Conservation (phyloP, 2,329 filamentous ascomycete species). For the Pyrenochaeta sp. region DNA sequence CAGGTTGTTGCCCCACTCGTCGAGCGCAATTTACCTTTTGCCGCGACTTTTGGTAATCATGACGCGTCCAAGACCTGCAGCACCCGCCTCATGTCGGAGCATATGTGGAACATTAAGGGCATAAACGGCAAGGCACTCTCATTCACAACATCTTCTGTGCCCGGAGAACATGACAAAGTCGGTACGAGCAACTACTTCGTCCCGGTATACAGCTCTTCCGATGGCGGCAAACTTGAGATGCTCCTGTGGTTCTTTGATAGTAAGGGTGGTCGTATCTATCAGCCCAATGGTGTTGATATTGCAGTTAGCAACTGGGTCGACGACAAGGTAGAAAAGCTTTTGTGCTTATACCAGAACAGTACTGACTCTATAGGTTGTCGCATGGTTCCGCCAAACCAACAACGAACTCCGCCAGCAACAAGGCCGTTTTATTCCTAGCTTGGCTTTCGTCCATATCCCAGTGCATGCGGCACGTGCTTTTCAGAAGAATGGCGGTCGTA, state of each 20-base stretch:
- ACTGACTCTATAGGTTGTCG: conserved; percentile 31
- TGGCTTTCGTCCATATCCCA: conserved; percentile 66
- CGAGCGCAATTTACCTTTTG: conserved; percentile 65
- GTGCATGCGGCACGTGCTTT: conserved; percentile 34
- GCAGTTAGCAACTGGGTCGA: conserved; percentile 28
- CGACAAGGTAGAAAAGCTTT: conserved; percentile 22
- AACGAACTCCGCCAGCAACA: conserved; percentile 34
- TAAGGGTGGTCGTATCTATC: conserved; percentile 35
- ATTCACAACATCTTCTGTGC: conserved; percentile 56
- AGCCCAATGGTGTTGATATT: conserved; percentile 24
- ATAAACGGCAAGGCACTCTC: conserved; percentile 54
- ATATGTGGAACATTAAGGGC: conserved; percentile 55
- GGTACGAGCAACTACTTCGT: conserved; percentile 63
- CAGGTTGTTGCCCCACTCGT: conserved; percentile 57
- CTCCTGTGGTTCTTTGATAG: conserved; percentile 77
- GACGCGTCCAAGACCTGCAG: conserved; percentile 54
- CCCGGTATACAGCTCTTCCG: conserved; percentile 54
- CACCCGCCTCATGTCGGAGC: conserved; percentile 30
- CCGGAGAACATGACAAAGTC: conserved; percentile 43
- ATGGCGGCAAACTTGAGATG: conserved; percentile 52
- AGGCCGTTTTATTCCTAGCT: conserved; percentile 54
- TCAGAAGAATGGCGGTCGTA: conserved; percentile 59
- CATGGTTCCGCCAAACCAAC: conserved; percentile 36
- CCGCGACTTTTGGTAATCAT: conserved; percentile 76
- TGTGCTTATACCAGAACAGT: background rate